Conservation (phyloP, 495 filamentous ascomycete species). For the Bacidia gigantensis region DNA sequence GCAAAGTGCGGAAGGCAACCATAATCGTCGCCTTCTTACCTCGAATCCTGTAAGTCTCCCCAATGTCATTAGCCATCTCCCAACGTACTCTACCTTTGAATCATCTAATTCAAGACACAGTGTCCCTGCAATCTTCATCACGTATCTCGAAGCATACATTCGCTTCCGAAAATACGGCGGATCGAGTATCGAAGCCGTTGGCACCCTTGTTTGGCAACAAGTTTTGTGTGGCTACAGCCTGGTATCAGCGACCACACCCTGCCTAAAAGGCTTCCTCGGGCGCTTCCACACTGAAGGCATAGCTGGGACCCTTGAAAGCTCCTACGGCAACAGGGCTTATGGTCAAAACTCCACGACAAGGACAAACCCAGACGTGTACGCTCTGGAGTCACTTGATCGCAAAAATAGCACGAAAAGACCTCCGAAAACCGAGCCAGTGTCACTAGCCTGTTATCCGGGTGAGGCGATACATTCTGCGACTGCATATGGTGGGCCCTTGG, state of each 20-base stretch:
- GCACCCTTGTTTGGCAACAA: constrained; percentile 3
- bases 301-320: not conserved
- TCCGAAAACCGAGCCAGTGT: not conserved
- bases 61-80: too few relatives aligned
- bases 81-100: too few relatives aligned
- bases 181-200: not conserved
- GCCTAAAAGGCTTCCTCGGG: constrained; percentile 5
- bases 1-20: not conserved
- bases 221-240: constrained; percentile 5
- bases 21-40: constrained; percentile 2
- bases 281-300: constrained; percentile 1
- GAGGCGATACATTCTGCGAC: constrained; percentile 4
- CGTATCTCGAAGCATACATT: constrained; percentile 5
- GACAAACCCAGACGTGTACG: not conserved
- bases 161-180: constrained; percentile 1
- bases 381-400: not conserved
- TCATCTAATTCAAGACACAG: not conserved
- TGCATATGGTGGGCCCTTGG: not conserved
- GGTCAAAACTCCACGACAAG: constrained; percentile 1
- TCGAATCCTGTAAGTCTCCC: constrained; percentile 1
- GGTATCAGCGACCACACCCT: constrained; percentile 4
- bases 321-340: not conserved
- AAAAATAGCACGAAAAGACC: constrained; percentile 2
- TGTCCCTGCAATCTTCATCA: constrained; percentile 5
- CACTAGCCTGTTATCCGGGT: not conserved